Conservation (phyloP, 768 basidiomycete genomes). For the Tricholoma bakamatsutake region DNA sequence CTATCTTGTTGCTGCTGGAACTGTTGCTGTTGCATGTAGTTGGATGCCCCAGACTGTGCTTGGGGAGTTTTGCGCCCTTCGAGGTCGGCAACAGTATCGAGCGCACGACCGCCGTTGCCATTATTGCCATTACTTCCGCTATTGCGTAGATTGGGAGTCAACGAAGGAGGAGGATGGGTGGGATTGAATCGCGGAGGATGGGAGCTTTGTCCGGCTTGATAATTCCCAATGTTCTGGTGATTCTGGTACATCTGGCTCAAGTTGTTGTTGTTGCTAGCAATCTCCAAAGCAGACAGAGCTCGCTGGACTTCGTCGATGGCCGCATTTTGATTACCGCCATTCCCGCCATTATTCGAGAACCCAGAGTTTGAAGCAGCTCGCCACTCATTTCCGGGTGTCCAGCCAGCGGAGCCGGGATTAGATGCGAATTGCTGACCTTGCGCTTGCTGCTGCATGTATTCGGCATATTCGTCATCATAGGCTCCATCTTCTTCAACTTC, state of each 20-base stretch:
- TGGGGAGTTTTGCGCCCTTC: constrained; percentile 61
- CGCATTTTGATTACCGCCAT: constrained; percentile 19
- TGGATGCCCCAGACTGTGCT: constrained; percentile 24
- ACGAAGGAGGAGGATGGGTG: constrained; percentile 39
- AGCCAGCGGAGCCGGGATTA: constrained; percentile 60
- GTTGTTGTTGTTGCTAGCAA: constrained; percentile 32
- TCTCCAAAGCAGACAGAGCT: constrained; percentile 64
- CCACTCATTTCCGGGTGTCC: constrained; percentile 63
- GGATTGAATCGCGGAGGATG: constrained; percentile 72
- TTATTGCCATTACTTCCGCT: constrained; percentile 33
- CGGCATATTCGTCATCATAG: constrained; percentile 57
- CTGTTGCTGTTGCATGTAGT: constrained; percentile 32
- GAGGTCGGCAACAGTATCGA: constrained; percentile 57
- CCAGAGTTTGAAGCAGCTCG: constrained; percentile 27
- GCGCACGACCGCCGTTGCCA: constrained; percentile 29
- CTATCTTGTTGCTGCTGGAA: constrained; percentile 28
- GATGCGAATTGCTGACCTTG: constrained; percentile 37
- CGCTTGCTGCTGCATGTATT: constrained; percentile 30
- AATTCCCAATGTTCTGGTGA: constrained; percentile 24
- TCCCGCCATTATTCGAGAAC: constrained; percentile 9
- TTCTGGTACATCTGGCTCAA: constrained; percentile 21
- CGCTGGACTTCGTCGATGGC: constrained; percentile 73
- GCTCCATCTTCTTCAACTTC: constrained; percentile 41
- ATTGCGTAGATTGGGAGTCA: constrained; percentile 29
- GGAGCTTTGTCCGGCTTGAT: constrained; percentile 42